Conservation (phyloP, 176 grass and related monocot genomes). For the Oryza australiensis region DNA sequence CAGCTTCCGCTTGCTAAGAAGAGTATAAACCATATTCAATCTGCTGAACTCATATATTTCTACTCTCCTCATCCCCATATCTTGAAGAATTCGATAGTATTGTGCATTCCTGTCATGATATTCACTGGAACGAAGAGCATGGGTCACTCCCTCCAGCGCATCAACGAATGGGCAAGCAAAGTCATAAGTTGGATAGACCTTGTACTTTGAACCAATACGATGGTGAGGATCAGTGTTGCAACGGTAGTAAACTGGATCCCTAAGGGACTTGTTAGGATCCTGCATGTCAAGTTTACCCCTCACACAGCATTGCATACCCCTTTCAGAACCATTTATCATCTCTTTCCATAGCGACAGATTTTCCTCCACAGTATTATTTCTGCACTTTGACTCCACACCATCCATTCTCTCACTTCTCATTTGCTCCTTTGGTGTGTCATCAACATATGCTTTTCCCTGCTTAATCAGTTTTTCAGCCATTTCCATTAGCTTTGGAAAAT, state of each 20-base stretch:
- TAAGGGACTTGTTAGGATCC: conserved; percentile 68
- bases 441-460: conserved; percentile 83
- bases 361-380: conserved; percentile 61
- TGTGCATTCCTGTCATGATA: conserved; percentile 91
- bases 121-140: conserved; percentile 78
- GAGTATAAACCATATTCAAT: conserved; percentile 88
- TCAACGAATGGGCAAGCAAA: conserved; percentile 89
- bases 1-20: conserved; percentile 85
- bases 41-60: conserved; percentile 88
- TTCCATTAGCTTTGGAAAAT: conserved; percentile 75
- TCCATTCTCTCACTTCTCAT: conserved; percentile 94
- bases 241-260: conserved; percentile 82
- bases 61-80: conserved; percentile 65
- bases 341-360: conserved; percentile 78
- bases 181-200: conserved; percentile 79
- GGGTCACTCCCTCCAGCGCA: conserved; percentile 66
- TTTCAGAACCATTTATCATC: conserved; percentile 68
- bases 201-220: conserved; percentile 67
- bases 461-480: conserved; percentile 74
- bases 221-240: conserved; percentile 66
- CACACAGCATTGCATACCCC: conserved; percentile 73
- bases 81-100: conserved; percentile 71
- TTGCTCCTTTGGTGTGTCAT: conserved; percentile 82
- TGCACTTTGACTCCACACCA: conserved; percentile 72
- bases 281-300: conserved; percentile 83